Conservation (phyloP, 768 basidiomycete species). For the Hygrocybe punicea region DNA sequence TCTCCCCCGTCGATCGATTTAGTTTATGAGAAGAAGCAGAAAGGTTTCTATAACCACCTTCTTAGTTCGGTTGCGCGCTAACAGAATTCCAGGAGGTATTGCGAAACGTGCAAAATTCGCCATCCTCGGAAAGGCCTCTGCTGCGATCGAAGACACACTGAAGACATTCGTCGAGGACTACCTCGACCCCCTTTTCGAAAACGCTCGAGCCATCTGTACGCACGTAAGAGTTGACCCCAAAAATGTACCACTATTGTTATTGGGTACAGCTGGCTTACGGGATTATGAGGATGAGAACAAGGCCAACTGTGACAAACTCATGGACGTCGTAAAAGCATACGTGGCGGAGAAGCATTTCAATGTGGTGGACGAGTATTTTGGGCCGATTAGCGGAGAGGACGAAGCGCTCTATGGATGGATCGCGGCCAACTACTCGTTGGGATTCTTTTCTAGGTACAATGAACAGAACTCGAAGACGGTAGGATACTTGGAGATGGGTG, state of each 20-base stretch:
- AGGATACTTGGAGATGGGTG: background rate
- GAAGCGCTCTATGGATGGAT: background rate
- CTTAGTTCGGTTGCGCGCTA: too few relatives aligned
- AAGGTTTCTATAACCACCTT: too few relatives aligned
- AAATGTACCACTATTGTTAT: background rate
- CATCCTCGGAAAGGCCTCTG: too few relatives aligned
- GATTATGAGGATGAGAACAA: background rate
- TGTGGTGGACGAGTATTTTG: background rate
- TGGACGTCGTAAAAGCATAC: too few relatives aligned
- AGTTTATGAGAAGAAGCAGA: too few relatives aligned
- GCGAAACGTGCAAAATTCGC: too few relatives aligned
- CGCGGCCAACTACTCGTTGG: background rate
- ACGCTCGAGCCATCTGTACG: background rate
- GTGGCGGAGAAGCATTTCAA: too few relatives aligned
- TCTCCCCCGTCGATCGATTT: background rate
- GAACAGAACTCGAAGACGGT: background rate
- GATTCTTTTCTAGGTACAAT: too few relatives aligned
- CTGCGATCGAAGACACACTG: too few relatives aligned
- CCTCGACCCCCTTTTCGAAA: background rate
- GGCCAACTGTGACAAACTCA: background rate
- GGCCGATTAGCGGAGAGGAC: background rate
- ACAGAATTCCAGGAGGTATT: too few relatives aligned
- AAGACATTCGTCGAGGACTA: background rate
- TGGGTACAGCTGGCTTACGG: background rate
- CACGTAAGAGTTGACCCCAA: background rate